Conservation (phyloP, 2,329 filamentous ascomycete genomes). For the Sarocladiaceae sp. region DNA sequence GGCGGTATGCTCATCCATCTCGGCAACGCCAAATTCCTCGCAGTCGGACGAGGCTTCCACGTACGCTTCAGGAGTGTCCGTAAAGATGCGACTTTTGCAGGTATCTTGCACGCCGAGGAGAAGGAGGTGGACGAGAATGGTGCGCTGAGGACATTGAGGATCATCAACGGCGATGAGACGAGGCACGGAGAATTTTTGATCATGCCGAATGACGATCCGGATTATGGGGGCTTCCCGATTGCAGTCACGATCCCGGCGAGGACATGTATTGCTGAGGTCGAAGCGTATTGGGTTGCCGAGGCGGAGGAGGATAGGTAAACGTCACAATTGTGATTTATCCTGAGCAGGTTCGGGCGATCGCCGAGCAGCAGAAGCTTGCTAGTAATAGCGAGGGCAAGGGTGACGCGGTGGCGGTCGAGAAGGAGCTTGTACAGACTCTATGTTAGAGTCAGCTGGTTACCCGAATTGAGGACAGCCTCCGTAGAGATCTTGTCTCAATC, state of each 20-base stretch:
- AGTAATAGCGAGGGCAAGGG: too few species aligned
- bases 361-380: too few species aligned
- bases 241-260: constrained; percentile 48
- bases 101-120: constrained; percentile 31
- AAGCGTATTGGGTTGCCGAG: constrained; percentile 26
- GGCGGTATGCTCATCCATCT: constrained; percentile 34
- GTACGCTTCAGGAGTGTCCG: constrained; percentile 26
- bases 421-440: too few species aligned
- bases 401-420: too few species aligned
- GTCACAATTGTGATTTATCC: too few species aligned
- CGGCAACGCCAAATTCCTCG: constrained; percentile 28
- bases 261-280: constrained; percentile 41
- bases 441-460: too few species aligned
- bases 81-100: constrained; percentile 29
- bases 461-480: too few species aligned
- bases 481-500: too few species aligned
- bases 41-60: constrained; percentile 34
- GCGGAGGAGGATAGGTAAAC: constrained; percentile 20
- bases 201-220: constrained; percentile 53
- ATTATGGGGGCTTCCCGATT: constrained; percentile 53
- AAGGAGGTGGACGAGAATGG: constrained; percentile 30
- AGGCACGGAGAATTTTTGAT: constrained; percentile 40
- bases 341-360: too few species aligned
- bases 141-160: constrained; percentile 25
- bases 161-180: constrained; percentile 37